Evolutionary conservation across 2,329 filamentous ascomycete genomes (phyloP).

Genomic region (Penicillium sclerotigenum): DNA sequence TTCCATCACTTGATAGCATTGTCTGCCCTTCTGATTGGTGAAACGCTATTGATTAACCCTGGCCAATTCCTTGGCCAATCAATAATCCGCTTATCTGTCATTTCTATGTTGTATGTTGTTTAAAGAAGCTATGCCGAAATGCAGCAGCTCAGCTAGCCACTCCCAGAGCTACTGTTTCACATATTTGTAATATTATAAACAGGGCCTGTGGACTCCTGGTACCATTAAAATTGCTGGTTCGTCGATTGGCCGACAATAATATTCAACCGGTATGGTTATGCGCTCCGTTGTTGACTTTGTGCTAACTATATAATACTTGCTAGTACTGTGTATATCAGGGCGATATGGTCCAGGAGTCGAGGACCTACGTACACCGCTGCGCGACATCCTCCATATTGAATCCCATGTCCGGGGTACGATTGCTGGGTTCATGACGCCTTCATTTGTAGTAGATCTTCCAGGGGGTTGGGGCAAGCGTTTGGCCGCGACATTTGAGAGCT

Average conservation of each 20-base stretch:
- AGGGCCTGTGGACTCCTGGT: too few species aligned
- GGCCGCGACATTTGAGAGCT: neutral
- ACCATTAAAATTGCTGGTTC: neutral
- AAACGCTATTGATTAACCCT: neutral
- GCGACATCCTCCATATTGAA: neutral
- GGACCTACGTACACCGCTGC: neutral
- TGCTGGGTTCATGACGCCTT: neutral
- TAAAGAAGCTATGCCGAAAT: too few species aligned
- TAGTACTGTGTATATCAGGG: neutral
- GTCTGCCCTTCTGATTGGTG: neutral
- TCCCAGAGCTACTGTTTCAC: too few species aligned
- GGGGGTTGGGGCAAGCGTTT: neutral
- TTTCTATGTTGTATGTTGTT: too few species aligned
- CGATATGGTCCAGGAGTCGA: neutral
- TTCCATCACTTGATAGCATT: neutral
- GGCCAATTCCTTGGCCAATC: too few species aligned
- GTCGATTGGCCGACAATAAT: neutral
- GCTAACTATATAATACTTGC: neutral
- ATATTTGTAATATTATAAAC: too few species aligned
- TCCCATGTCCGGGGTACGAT: neutral
- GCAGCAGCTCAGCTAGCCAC: too few species aligned
- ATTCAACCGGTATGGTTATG: neutral
- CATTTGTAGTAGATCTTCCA: neutral
- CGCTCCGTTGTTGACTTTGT: neutral
- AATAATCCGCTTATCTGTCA: too few species aligned